Conservation (phyloP, 2,329 filamentous ascomycete species). For the Graphilbum ipis-grandicollis region DNA sequence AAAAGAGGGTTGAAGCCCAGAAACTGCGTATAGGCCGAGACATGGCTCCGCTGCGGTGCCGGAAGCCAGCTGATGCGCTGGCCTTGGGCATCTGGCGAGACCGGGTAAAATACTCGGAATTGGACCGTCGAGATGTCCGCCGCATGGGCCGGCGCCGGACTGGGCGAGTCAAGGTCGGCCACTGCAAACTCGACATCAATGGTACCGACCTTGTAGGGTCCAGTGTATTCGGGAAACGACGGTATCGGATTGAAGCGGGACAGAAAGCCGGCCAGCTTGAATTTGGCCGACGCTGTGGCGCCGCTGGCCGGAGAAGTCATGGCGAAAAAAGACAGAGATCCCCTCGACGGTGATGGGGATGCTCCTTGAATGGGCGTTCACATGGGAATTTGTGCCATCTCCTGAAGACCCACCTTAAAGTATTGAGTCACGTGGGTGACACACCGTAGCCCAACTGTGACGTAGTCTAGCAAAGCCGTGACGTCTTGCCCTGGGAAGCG, state of each 20-base stretch:
- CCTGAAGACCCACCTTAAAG: too few relatives aligned
- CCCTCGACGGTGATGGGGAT: too few relatives aligned
- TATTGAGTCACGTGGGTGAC: too few relatives aligned
- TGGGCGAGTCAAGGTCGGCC: slow-evolving; percentile 35
- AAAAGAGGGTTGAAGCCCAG: slow-evolving; percentile 44
- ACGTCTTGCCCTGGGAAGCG: too few relatives aligned
- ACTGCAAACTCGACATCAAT: slow-evolving; percentile 67
- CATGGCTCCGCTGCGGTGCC: slow-evolving; percentile 54
- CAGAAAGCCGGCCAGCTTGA: slow-evolving; percentile 28
- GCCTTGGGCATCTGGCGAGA: slow-evolving; percentile 30
- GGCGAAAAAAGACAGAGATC: too few relatives aligned
- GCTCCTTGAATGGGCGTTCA: too few relatives aligned
- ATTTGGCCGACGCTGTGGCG: slow-evolving; percentile 2
- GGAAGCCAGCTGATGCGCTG: slow-evolving; percentile 61
- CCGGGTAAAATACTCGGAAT: slow-evolving; percentile 72
- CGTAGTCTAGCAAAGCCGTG: too few relatives aligned
- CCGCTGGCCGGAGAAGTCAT: not conserved
- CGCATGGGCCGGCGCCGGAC: slow-evolving; percentile 33
- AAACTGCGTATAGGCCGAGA: slow-evolving; percentile 62
- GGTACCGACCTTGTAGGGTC: slow-evolving; percentile 62
- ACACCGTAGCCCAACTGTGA: too few relatives aligned
- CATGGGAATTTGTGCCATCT: too few relatives aligned
- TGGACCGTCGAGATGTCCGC: slow-evolving; percentile 52
- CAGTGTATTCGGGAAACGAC: slow-evolving; percentile 56
- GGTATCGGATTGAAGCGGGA: slow-evolving; percentile 50